Conservation (phyloP, 257 asterid species). For the Coffea canephora region DNA sequence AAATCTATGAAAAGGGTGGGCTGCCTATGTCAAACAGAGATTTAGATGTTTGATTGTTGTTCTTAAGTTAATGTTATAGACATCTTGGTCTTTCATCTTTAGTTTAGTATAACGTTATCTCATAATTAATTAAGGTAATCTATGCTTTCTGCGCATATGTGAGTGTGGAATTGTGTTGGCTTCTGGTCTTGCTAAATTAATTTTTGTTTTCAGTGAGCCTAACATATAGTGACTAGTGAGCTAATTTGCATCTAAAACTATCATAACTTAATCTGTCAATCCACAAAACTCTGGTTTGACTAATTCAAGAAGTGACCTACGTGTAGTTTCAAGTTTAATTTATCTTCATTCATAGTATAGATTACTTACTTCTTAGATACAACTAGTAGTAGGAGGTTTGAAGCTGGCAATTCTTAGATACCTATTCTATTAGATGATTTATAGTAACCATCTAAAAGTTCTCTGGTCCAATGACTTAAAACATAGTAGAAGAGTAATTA, state of each 20-base stretch:
- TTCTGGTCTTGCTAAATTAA: too few relatives aligned
- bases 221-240: background rate
- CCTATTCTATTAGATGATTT: too few relatives aligned
- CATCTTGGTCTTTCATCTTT: background rate
- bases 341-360: background rate
- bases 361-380: background rate
- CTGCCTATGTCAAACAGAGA: conserved; percentile 29
- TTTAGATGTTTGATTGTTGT: background rate
- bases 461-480: background rate
- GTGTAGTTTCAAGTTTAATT: background rate
- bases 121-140: background rate
- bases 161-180: background rate
- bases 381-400: too few relatives aligned
- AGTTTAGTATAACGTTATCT: background rate
- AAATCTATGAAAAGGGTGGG: conserved; percentile 21
- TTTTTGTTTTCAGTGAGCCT: background rate
- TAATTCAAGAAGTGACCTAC: background rate
- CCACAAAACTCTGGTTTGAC: conserved; percentile 6
- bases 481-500: too few relatives aligned
- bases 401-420: background rate
- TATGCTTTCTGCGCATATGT: background rate
- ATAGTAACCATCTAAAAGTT: background rate
- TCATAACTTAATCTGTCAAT: background rate
- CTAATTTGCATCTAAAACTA: background rate
- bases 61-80: conserved; percentile 3